Evolutionary conservation across 495 filamentous ascomycete genomes (phyloP), one percentile per base, ranked within the genome.

Genomic region (Physcia stellaris): DNA sequence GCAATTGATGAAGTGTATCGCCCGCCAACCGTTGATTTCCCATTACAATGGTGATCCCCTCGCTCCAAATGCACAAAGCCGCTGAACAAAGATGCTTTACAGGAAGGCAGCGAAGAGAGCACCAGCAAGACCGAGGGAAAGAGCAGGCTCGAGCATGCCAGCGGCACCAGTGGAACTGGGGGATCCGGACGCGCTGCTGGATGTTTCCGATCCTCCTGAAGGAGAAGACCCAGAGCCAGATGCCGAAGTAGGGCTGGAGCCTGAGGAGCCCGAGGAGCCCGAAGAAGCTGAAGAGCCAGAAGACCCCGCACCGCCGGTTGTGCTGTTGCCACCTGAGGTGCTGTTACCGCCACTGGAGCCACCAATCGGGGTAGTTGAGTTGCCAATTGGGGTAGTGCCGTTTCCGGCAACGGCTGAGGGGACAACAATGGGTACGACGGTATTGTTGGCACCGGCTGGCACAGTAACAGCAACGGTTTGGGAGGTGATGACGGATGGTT

Each of bases 401-500:
- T n/a, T n/a, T n/a, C n/a, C n/a, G n/a, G n/a, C n/a, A n/a, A n/a
- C n/a, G n/a, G n/a, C n/a, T n/a, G n/a, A n/a, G n/a, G n/a, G n/a
- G n/a, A n/a, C n/a, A n/a, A n/a, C n/a, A n/a, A n/a, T n/a, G n/a
- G n/a, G n/a, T n/a, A 34, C 22, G 29, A 50, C 28, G 18, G 40
- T 35, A n/a, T 44, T 37, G 31, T 40, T 51, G 35, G 70, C 39
- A 36, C 66, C 66, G 36, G 67, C 69, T 7, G 68, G 67, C 45
- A 71, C 62, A 19, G 63, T 63, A 22, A 60, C 62, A 39, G 59
- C 58, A 18, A 52, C 35, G 18, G 60, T 42, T 45, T 62, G 59
- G n/a, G 56, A 59, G 20, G 67, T 70, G 23, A 56, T 58, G 15
- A 52, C 64, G 6, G 48, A 23, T n/a, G 66, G 60, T 44, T 66